phyloP scores from a whole-genome alignment of 306 rosid genomes.

The Ammopiptanthus mongolicus region DNA sequence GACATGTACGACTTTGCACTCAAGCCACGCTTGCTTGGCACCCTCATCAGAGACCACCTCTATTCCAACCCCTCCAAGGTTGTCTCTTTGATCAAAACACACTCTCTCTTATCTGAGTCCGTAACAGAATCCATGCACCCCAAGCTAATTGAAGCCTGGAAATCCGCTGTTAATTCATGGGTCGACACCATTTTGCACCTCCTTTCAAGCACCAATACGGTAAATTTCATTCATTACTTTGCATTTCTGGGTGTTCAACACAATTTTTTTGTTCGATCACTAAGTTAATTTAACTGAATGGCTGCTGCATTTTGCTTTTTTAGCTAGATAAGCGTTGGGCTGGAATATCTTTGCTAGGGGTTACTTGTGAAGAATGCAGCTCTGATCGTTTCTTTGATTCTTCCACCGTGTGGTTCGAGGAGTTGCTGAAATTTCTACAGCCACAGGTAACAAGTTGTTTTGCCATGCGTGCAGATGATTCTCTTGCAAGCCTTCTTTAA shows the following conservation, averaged over 20 bases:
- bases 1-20: slow-evolving; percentile 63
- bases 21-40: slow-evolving; percentile 62
- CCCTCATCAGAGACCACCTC: slow-evolving; percentile 45
- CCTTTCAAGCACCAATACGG: slow-evolving; percentile 46
- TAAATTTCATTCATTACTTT: slow-evolving; percentile 20
- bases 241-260: not conserved
- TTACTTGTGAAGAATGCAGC: slow-evolving; percentile 75
- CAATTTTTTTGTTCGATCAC: not conserved
- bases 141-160: slow-evolving; percentile 46
- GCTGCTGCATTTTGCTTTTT: slow-evolving; percentile 12
- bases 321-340: slow-evolving; percentile 95
- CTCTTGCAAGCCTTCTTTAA: not conserved
- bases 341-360: slow-evolving; percentile 73
- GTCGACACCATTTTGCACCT: slow-evolving; percentile 50
- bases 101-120: slow-evolving; percentile 58
- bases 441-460: slow-evolving; percentile 40
- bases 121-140: slow-evolving; percentile 24
- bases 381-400: slow-evolving; percentile 63
- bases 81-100: slow-evolving; percentile 47
- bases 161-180: slow-evolving; percentile 66
- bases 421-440: slow-evolving; percentile 46
- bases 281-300: slow-evolving; percentile 12
- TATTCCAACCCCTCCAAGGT: slow-evolving; percentile 43
- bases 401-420: slow-evolving; percentile 59
- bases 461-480: not conserved